Percentiles rank a stretch among this genome's conserved stretches.
phyloP scores from a whole-genome alignment of 2,329 filamentous ascomycete species.

The Harringtonia aguacate region DNA sequence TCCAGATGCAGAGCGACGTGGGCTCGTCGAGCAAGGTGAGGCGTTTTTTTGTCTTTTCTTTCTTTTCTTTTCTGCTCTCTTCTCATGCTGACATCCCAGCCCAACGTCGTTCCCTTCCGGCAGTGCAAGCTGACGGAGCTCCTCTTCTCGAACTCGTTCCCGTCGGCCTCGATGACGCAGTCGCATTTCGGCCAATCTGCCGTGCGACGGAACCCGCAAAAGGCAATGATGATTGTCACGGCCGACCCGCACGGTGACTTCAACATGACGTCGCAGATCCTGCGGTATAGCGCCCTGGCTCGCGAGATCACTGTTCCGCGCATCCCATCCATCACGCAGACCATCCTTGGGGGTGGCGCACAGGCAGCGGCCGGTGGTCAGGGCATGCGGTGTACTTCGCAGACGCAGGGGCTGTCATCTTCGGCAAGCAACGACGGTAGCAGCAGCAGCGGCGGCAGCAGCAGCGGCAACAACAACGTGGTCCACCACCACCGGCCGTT shows the following conservation, averaged over 20 bases:
- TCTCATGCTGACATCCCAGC: slow-evolving; percentile 30
- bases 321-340: slow-evolving; percentile 70
- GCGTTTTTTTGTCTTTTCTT: too few relatives aligned
- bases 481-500: slow-evolving; percentile 26
- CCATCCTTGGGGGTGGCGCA: slow-evolving; percentile 37
- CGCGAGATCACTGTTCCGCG: slow-evolving; percentile 87
- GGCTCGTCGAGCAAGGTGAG: slow-evolving; percentile 60
- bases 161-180: slow-evolving; percentile 37
- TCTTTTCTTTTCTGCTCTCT: too few relatives aligned
- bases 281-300: slow-evolving; percentile 87
- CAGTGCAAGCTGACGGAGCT: slow-evolving; percentile 81
- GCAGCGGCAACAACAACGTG: not conserved
- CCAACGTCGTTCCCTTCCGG: slow-evolving; percentile 65
- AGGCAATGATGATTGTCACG: slow-evolving; percentile 91
- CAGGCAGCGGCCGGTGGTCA: slow-evolving; percentile 4
- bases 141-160: slow-evolving; percentile 82
- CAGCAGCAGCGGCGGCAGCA: slow-evolving; percentile 18
- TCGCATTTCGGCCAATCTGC: slow-evolving; percentile 7
- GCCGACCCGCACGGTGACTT: slow-evolving; percentile 89
- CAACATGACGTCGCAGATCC: slow-evolving; percentile 92
- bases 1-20: slow-evolving; percentile 85
- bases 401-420: slow-evolving; percentile 10
- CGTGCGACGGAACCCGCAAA: slow-evolving; percentile 60
- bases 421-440: slow-evolving; percentile 13
- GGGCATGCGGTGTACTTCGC: not conserved